Conservation (phyloP, 176 grass and related monocot species). For the Zoysia japonica region DNA sequence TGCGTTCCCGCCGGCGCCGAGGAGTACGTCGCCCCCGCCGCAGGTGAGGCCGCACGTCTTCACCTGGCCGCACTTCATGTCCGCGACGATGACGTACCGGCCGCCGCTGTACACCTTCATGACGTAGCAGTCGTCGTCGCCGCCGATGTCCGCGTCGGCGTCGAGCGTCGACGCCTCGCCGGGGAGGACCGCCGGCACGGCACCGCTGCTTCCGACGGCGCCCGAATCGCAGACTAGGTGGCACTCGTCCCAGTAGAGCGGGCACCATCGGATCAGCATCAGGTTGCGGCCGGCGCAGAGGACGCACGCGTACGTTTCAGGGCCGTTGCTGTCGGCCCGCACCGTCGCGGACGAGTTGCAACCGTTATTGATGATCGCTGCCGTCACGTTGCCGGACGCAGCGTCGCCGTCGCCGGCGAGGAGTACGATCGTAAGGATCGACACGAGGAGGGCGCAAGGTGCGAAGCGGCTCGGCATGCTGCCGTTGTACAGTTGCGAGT, state of each 20-base stretch:
- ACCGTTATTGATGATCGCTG: background rate
- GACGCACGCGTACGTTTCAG: background rate
- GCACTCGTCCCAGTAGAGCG: constrained; percentile 6
- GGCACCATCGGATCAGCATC: background rate
- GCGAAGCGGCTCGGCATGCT: background rate
- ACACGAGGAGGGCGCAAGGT: background rate
- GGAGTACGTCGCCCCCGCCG: background rate
- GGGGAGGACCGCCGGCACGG: background rate
- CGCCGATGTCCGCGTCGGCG: background rate
- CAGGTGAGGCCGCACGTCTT: background rate
- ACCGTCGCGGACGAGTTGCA: background rate
- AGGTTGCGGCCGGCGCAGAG: background rate
- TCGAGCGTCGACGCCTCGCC: too few relatives aligned
- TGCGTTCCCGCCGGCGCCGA: background rate
- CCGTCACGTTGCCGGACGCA: background rate
- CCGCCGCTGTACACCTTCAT: background rate
- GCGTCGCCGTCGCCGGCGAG: background rate
- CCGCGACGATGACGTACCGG: background rate
- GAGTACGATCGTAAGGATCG: background rate
- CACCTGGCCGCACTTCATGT: background rate
- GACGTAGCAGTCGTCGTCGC: constrained; percentile 2
- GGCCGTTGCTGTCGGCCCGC: background rate
- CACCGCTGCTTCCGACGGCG: background rate
- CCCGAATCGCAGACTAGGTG: background rate
- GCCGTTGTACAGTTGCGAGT: background rate